phyloP scores from a whole-genome alignment of 805 yeast genomes.

The Zygotorulaspora florentina region DNA sequence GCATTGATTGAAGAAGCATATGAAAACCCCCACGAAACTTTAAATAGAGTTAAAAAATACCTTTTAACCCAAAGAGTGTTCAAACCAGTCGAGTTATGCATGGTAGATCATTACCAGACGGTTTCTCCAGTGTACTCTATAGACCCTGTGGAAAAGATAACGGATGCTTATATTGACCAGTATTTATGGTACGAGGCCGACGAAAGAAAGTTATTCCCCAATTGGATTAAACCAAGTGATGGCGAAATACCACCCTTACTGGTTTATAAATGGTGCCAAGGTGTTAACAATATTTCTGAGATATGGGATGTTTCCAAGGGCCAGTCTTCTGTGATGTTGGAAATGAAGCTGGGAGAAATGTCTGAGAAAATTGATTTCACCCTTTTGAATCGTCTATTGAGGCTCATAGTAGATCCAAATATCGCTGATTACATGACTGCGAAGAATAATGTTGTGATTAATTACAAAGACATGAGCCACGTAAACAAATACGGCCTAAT shows the following conservation, averaged over 20 bases:
- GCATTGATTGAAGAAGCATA: constrained; percentile 94
- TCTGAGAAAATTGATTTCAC: constrained; percentile 89
- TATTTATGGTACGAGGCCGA: constrained; percentile 96
- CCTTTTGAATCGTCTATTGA: constrained; percentile 69
- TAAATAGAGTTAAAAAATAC: constrained; percentile 77
- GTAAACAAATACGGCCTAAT: constrained; percentile 83
- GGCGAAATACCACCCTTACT: constrained; percentile 88
- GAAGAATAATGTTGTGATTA: constrained; percentile 74
- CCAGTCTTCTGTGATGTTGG: constrained; percentile 78
- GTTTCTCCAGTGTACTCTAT: constrained; percentile 81
- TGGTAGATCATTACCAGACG: constrained; percentile 87
- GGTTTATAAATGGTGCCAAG: constrained; percentile 92
- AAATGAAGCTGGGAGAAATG: constrained; percentile 63
- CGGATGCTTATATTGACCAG: constrained; percentile 94
- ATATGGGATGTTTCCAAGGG: constrained; percentile 80
- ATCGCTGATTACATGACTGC: constrained; percentile 94
- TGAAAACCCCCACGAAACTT: constrained; percentile 92
- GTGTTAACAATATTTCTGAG: constrained; percentile 68
- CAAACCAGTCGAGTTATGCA: constrained; percentile 79
- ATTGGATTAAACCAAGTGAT: constrained; percentile 95
- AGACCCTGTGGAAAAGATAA: constrained; percentile 90
- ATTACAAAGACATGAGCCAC: constrained; percentile 94
- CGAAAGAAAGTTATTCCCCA: constrained; percentile 80
- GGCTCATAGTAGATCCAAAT: constrained; percentile 81
- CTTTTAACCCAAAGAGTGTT: constrained; percentile 85